Evolutionary conservation across 2,329 filamentous ascomycete species (phyloP), one percentile per base, ranked within the genome.

Genomic region (Fusarium continuum): DNA sequence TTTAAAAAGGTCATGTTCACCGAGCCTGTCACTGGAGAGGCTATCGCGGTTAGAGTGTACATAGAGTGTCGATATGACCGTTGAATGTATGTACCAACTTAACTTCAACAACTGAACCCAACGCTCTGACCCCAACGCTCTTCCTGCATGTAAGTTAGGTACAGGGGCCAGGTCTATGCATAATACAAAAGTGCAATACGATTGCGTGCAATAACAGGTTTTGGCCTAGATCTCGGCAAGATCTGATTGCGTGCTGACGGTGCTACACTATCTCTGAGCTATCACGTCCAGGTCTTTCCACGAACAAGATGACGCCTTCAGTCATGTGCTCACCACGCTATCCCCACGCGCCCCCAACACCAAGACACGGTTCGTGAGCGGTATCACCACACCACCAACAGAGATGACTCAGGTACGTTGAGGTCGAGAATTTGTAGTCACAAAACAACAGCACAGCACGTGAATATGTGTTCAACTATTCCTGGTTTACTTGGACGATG

Each of bases 401-500:
- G n/a, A 47, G 32, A 29, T 53, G 40, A 31, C 32, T 39, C 22
- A 53, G 54, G 26, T 39, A 25, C 31, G 16, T 16, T 14, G 11
- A 9, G 34, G 35, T 28, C 36, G 39, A 35, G 39, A 40, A 31
- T 31, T 26, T 36, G 22, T 19, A 23, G 22, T 58, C 29, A 34
- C 2, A 46, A 17, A n/a, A n/a, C n/a, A n/a, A 22, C 2, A 23
- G n/a, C n/a, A 44, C 32, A 26, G 17, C 56, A 59, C 47, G 48
- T 63, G 62, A 44, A 36, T 22, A 17, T 28, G 25, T 14, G 5
- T 26, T 36, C 22, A 4, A 40, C 46, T 43, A 28, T 35, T 41
- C 26, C 40, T 55, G 38, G 29, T 17, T 61, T 73, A 79, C 59
- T 82, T 83, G 49, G 78, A 75, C 6, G 75, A 77, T 1, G 74